phyloP scores from a whole-genome alignment of 768 basidiomycete genomes.

The Mycena latifolia region DNA sequence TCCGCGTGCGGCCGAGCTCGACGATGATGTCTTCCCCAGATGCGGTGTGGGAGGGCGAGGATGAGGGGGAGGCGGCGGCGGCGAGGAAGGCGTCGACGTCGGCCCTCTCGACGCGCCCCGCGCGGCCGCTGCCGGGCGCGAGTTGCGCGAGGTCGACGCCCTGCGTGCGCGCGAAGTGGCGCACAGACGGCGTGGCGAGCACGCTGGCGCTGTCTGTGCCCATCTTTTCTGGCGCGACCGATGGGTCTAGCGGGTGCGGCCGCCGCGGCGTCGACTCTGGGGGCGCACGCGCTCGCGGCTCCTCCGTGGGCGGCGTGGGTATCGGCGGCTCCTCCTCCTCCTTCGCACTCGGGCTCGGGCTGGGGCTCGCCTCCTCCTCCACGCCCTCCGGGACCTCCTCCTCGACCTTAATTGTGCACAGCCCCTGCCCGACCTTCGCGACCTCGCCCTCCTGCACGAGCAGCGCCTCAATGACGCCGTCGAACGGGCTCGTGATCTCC shows the following conservation, averaged over 20 bases:
- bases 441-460: slow-evolving; percentile 86
- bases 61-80: slow-evolving; percentile 31
- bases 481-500: slow-evolving; percentile 90
- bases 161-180: slow-evolving; percentile 78
- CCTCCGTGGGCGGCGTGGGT: slow-evolving; percentile 72
- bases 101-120: slow-evolving; percentile 78
- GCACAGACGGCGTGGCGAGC: slow-evolving; percentile 82
- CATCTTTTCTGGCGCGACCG: slow-evolving; percentile 32
- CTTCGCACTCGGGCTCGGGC: too few relatives aligned
- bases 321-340: slow-evolving; percentile 23
- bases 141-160: slow-evolving; percentile 70
- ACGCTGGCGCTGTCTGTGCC: slow-evolving; percentile 47
- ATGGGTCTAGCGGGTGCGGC: slow-evolving; percentile 54
- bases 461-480: slow-evolving; percentile 79
- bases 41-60: slow-evolving; percentile 23
- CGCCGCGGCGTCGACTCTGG: slow-evolving; percentile 2
- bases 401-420: slow-evolving; percentile 88
- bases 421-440: slow-evolving; percentile 82
- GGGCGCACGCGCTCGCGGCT: slow-evolving; percentile 35
- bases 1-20: slow-evolving; percentile 81
- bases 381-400: slow-evolving; percentile 53
- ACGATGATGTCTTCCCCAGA: slow-evolving; percentile 65
- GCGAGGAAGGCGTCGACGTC: slow-evolving; percentile 78
- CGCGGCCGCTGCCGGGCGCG: slow-evolving; percentile 78
- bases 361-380: slow-evolving; percentile 7